Base-by-base conservation (phyloP, 2,329 filamentous ascomycete genomes). In the Xylariaceae sp. region DNA sequence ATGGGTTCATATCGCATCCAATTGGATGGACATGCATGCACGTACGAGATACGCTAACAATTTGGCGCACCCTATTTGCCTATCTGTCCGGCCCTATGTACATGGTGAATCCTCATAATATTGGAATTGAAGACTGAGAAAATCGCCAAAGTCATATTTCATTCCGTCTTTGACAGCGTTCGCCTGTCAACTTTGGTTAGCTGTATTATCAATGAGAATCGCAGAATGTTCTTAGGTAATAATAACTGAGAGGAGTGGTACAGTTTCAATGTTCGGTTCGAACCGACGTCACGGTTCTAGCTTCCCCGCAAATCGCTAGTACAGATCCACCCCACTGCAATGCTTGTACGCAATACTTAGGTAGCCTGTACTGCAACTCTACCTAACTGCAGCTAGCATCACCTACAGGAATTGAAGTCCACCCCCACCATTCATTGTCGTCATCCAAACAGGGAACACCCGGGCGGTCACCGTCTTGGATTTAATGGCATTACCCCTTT, bases 301-400 rank as follows among this genome's bases (percentile, higher is more conserved):
- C 39, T 56, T 56, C 53, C 57, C 57, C 57, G 57, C 57, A 48
- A 48, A 36, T 28, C 44, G 8, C n/a, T 54, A 54, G 53, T 36
- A 34, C n/a, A 21, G 14, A 44, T n/a, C 39, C 39, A 31, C 29
- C 4, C n/a, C 28, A 14, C 31, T 26, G 45, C 31, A 45, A n/a
- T 44, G 31, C 39, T 36, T n/a, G n/a, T n/a, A n/a, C n/a, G n/a
- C n/a, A n/a, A n/a, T n/a, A n/a, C n/a, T n/a, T n/a, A n/a, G n/a
- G n/a, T n/a, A n/a, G n/a, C n/a, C n/a, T n/a, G n/a, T n/a, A n/a
- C n/a, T n/a, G n/a, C n/a, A n/a, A n/a, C n/a, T 31, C 6, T 12
- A 31, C 12, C 28, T 31, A 31, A 6, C 33, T 36, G 33, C 33
- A 36, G n/a, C 33, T 36, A 6, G 9, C 7, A 39, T 28, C 52